Evolutionary conservation across 2,329 filamentous ascomycete genomes (phyloP).

Genomic region (Colletotrichum echinochloae): DNA sequence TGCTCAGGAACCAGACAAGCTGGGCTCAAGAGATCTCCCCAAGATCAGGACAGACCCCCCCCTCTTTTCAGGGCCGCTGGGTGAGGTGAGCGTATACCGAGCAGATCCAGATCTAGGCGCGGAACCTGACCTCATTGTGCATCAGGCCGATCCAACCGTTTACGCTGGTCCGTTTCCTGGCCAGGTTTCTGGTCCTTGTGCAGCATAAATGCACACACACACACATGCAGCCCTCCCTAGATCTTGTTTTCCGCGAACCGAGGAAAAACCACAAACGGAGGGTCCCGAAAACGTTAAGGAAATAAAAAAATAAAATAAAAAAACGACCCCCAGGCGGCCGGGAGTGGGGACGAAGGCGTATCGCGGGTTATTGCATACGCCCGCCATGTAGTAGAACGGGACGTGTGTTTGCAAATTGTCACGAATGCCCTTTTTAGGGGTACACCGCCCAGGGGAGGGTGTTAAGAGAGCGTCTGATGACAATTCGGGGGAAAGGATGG

Average conservation of each 20-base stretch:
- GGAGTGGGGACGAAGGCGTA: neutral
- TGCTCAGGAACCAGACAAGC: neutral
- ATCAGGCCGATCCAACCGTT: constrained; percentile 17
- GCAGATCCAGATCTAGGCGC: neutral
- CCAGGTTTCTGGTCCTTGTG: neutral
- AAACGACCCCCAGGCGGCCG: neutral
- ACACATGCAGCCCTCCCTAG: neutral
- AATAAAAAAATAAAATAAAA: no score
- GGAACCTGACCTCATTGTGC: constrained; percentile 34
- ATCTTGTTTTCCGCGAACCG: neutral
- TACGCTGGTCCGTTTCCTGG: constrained; percentile 12
- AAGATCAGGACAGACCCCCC: constrained; percentile 1
- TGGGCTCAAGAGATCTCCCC: neutral
- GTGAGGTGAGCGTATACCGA: constrained; percentile 30
- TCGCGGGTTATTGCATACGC: constrained; percentile 17
- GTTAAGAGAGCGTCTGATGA: no score
- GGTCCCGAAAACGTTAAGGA: neutral
- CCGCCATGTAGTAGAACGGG: no score
- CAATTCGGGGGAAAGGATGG: no score
- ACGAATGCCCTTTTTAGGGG: neutral
- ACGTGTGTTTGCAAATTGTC: neutral
- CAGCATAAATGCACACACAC: no score
- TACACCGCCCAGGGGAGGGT: neutral
- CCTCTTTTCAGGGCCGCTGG: no score
- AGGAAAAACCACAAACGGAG: no score